Conservation (phyloP, 768 basidiomycete genomes). For the Leccinum ochraceum region DNA sequence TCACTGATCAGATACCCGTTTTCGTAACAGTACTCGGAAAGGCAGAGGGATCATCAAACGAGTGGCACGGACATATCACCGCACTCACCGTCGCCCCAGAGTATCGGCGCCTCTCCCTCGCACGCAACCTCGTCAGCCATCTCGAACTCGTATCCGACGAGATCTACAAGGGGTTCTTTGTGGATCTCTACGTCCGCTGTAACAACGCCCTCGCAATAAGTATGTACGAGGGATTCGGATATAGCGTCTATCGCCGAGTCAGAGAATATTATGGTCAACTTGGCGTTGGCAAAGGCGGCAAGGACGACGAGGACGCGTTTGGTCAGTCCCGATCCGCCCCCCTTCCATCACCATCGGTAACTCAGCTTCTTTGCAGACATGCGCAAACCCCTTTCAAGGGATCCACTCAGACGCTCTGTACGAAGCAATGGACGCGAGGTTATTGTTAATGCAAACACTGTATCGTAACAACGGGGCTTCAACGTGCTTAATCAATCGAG, state of each 20-base stretch:
- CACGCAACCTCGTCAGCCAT: slow-evolving; percentile 80
- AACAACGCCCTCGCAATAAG: slow-evolving; percentile 80
- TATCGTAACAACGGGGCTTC: slow-evolving; percentile 31
- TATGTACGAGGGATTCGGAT: slow-evolving; percentile 93
- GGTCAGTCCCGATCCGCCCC: slow-evolving; percentile 52
- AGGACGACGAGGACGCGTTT: slow-evolving; percentile 88
- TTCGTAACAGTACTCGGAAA: slow-evolving; percentile 80
- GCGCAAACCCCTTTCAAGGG: slow-evolving; percentile 73
- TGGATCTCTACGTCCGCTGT: slow-evolving; percentile 94
- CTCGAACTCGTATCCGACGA: slow-evolving; percentile 86
- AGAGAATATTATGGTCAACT: slow-evolving; percentile 85
- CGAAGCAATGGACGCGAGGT: slow-evolving; percentile 73
- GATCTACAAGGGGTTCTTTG: slow-evolving; percentile 82
- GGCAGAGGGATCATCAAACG: slow-evolving; percentile 72
- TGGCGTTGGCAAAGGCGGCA: slow-evolving; percentile 73
- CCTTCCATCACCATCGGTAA: not conserved
- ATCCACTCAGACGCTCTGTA: slow-evolving; percentile 61
- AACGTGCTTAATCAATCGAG: slow-evolving; percentile 8
- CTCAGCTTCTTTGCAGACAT: slow-evolving; percentile 43
- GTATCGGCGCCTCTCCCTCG: slow-evolving; percentile 86
- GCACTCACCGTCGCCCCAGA: slow-evolving; percentile 94
- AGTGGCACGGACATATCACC: slow-evolving; percentile 95
- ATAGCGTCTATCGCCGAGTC: slow-evolving; percentile 90
- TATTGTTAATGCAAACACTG: slow-evolving; percentile 49
- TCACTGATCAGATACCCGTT: slow-evolving; percentile 3